Conservation (phyloP, 768 basidiomycete genomes). For the Candolleomyces eurysporus region DNA sequence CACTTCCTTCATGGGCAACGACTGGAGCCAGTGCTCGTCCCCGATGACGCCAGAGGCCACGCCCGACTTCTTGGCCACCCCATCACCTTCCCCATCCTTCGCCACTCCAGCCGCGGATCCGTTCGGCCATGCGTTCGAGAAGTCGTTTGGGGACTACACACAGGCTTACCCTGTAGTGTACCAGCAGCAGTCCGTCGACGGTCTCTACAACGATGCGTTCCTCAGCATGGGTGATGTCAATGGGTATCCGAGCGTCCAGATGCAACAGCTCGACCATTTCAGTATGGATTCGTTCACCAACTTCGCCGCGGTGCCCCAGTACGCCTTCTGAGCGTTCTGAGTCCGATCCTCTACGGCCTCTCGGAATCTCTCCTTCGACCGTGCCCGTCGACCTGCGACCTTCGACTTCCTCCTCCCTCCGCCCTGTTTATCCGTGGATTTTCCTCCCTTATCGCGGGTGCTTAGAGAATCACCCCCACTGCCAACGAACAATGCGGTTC, state of each 20-base stretch:
- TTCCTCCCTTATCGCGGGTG: not conserved
- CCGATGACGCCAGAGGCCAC: conserved; percentile 42
- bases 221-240: conserved; percentile 13
- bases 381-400: not conserved
- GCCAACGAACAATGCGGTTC: not conserved
- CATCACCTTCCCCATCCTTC: conserved; percentile 20
- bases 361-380: not conserved
- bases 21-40: conserved; percentile 46
- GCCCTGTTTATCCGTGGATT: not conserved
- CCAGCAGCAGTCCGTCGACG: conserved; percentile 13
- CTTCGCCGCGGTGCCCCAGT: conserved; percentile 33
- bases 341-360: not conserved
- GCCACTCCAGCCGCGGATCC: conserved; percentile 22
- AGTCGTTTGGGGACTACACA: conserved; percentile 21
- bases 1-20: conserved; percentile 31
- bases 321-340: conserved; percentile 14
- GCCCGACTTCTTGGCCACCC: conserved; percentile 31
- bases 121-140: conserved; percentile 30
- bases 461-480: too few species aligned
- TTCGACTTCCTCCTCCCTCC: not conserved
- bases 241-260: conserved; percentile 8
- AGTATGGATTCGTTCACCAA: conserved; percentile 31
- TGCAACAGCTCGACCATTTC: conserved; percentile 14
- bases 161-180: conserved; percentile 16
- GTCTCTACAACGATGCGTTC: conserved; percentile 11